Conservation (phyloP, 2,329 filamentous ascomycete species). For the Colletotrichum lini region DNA sequence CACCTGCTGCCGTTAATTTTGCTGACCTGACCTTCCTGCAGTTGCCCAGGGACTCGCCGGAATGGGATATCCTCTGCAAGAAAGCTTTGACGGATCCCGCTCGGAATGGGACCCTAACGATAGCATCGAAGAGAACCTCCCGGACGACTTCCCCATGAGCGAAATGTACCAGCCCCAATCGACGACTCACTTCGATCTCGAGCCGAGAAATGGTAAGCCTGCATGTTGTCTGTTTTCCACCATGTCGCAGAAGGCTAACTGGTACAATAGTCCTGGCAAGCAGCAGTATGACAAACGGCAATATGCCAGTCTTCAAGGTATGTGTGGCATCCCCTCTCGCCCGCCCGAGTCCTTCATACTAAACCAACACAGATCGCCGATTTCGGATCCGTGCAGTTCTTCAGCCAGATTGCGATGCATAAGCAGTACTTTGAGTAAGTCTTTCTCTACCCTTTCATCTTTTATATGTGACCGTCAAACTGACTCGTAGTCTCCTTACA, state of each 20-base stretch:
- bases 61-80: constrained; percentile 45
- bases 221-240: too few species aligned
- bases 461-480: background rate
- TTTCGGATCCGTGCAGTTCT: constrained; percentile 31
- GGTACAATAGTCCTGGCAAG: constrained; percentile 16
- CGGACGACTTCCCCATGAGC: constrained; percentile 15
- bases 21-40: constrained; percentile 39
- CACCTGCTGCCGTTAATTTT: background rate
- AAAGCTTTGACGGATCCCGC: background rate
- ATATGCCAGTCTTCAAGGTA: constrained; percentile 38
- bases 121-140: constrained; percentile 29
- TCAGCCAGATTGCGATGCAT: constrained; percentile 5
- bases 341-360: background rate
- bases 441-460: too few species aligned
- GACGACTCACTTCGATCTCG: constrained; percentile 41
- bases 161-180: constrained; percentile 29
- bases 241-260: background rate
- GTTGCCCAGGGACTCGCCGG: constrained; percentile 49
- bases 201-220: constrained; percentile 49
- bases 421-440: constrained; percentile 28
- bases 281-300: background rate
- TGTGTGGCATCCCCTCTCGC: background rate
- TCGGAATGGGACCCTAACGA: constrained; percentile 27
- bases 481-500: constrained; percentile 4
- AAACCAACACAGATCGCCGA: constrained; percentile 31